Percentiles rank a stretch among this genome's conserved stretches.
These are phyloP conservation scores for Monascus purpureus DNA, from an alignment of 495 filamentous ascomycete genomes.

Conservation along the genomic window DNA sequence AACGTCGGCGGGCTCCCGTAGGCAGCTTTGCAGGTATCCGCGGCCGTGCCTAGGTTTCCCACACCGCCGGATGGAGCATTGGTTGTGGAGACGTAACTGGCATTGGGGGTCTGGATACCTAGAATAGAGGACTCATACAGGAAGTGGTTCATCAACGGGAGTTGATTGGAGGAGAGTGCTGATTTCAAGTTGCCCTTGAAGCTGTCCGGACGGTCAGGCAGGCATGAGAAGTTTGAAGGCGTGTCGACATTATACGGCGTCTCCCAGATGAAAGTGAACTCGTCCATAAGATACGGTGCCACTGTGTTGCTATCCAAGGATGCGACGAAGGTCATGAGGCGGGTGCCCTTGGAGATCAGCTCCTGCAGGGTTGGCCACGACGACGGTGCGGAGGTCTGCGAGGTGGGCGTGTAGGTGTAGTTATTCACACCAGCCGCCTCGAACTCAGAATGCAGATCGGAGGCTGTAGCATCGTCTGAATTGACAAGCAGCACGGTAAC, in stretches of 20 bases:
- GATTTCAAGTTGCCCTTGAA: conserved; percentile 23
- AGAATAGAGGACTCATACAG: conserved; percentile 36
- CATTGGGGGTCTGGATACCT: conserved; percentile 46
- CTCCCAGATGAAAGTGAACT: conserved; percentile 68
- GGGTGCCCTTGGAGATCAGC: conserved; percentile 48
- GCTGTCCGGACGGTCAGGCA: conserved; percentile 44
- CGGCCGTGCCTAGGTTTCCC: conserved; percentile 48
- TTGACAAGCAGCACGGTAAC: conserved; percentile 65
- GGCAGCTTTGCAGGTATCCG: conserved; percentile 35
- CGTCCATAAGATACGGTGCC: conserved; percentile 54
- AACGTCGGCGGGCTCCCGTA: conserved; percentile 49
- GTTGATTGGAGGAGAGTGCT: conserved; percentile 30
- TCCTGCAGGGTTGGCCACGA: conserved; percentile 56
- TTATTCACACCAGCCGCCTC: conserved; percentile 39
- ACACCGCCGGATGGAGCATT: conserved; percentile 38
- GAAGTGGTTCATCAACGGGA: conserved; percentile 65
- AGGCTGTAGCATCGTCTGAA: conserved; percentile 42
- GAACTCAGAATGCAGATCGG: conserved; percentile 43
- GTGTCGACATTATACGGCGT: conserved; percentile 57
- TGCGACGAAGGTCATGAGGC: conserved; percentile 53
- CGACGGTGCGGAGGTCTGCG: conserved; percentile 23
- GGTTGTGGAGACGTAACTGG: conserved; percentile 40
- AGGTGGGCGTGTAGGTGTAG: conserved; percentile 46
- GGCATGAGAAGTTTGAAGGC: conserved; percentile 49
- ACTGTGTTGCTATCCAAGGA: conserved; percentile 27